phyloP scores from a whole-genome alignment of 108 stramenopile species.

The Cyclostephanos tholiformis region DNA sequence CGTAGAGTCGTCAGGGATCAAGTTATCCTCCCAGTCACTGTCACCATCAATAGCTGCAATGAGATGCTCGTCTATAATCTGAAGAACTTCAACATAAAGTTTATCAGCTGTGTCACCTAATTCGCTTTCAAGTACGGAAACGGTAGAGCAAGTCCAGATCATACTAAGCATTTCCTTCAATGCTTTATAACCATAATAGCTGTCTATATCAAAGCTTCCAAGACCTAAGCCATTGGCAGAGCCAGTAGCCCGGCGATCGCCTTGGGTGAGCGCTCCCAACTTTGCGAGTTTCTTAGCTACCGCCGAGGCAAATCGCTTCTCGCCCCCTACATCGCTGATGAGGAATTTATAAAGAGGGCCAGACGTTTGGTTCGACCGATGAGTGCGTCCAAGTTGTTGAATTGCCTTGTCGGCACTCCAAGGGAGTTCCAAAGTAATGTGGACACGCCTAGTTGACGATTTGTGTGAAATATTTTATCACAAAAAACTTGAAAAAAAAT shows the following conservation, averaged over 20 bases:
- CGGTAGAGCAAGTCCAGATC: constrained; percentile 13
- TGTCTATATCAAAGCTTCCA: constrained; percentile 50
- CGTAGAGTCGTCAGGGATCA: not conserved
- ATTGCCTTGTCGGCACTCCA: constrained; percentile 84
- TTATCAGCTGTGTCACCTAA: not conserved
- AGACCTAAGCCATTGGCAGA: constrained; percentile 39
- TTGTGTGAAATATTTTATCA: no score
- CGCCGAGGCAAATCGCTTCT: constrained; percentile 71
- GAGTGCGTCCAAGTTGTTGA: constrained; percentile 80
- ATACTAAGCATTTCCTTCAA: not conserved
- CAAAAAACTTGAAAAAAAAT: no score
- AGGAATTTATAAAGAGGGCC: constrained; percentile 63
- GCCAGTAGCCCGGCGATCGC: constrained; percentile 60
- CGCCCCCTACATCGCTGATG: constrained; percentile 66
- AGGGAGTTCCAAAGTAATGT: constrained; percentile 81
- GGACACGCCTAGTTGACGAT: constrained; percentile 46
- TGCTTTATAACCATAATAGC: constrained; percentile 36
- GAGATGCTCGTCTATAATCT: constrained; percentile 9
- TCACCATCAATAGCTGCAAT: constrained; percentile 4
- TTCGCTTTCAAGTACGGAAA: not conserved
- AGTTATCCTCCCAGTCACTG: not conserved
- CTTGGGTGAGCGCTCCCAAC: constrained; percentile 78
- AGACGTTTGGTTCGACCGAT: constrained; percentile 60
- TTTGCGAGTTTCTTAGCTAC: constrained; percentile 69
- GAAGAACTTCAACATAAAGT: not conserved